Base-by-base conservation (phyloP, 2,329 filamentous ascomycete species). In the Alternaria solani region DNA sequence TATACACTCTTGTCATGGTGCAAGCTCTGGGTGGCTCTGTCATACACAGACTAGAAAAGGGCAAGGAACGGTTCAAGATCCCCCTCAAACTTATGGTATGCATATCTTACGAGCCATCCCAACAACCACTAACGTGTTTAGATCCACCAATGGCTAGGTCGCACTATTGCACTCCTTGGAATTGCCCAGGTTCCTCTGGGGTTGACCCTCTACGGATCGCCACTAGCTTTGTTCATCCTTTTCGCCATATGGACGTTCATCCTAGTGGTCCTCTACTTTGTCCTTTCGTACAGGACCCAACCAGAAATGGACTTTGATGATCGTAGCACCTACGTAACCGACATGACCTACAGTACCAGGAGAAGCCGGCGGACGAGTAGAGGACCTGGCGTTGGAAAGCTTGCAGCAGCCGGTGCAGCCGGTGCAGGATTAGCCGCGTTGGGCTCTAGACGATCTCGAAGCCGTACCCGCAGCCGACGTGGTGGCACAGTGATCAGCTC, bases 141-240 rank as follows among this genome's bases (percentile, higher is more conserved):
- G 84, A 78, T 98, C 42, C 95, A 99, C 80, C 91, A 94, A 75
- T 97, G 95, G 93, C 81, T 91, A 18, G 95, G 95, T 18, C 85
- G 94, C 58, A 81, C 87, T 0, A 88, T 94, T 69, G 90, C 91
- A 3, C 79, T 98, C 18, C 83, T 99, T 4, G 95, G 92, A 0
- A 89, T 98, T 66, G 86, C 89, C 4, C 95, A 99, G 75, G 88
- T 99, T 11, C 91, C 95, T 0, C 84, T 99, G 0, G 95, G 95
- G 0, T 83, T 99, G 47, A 94, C 94, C 0, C 84, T 99, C 1
- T 99, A 97, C 72, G 95, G 95, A 6, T 97, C 94, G 30, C 94
- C 95, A 5, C 88, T 90, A 71, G 87, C 86, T 38, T 85, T 94
- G 4, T 99, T 98, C 76, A 88, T 99, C 53, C 82, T 98, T 4